Evolutionary conservation across 139 green algal species (phyloP).

Genomic region (Asterochloris sp.): DNA sequence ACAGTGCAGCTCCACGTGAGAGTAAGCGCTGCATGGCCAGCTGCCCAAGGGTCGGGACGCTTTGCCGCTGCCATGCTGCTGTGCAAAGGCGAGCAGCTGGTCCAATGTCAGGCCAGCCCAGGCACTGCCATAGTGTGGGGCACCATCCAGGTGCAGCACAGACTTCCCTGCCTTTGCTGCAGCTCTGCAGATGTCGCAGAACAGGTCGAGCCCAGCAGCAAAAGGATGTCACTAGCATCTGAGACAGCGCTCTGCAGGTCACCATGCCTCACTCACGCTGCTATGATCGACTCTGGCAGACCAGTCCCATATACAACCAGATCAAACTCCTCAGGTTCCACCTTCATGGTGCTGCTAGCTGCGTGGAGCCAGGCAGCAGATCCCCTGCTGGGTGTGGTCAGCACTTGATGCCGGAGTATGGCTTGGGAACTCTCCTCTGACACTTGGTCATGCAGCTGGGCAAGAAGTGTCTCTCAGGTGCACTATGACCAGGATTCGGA

Average conservation of each 20-base stretch:
- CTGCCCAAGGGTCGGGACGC: neutral
- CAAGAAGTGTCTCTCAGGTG: no score
- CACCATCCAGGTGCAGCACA: slow-evolving; percentile 80
- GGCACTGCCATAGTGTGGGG: slow-evolving; percentile 65
- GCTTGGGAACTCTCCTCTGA: no score
- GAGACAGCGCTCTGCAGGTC: neutral
- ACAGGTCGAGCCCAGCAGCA: neutral
- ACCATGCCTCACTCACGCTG: slow-evolving; percentile 32
- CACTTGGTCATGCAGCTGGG: no score
- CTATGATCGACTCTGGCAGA: slow-evolving; percentile 48
- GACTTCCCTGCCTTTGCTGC: slow-evolving; percentile 58
- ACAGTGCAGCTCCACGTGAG: neutral
- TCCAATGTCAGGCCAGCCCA: slow-evolving; percentile 56
- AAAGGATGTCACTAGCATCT: neutral
- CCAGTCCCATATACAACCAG: slow-evolving; percentile 50
- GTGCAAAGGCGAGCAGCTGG: neutral
- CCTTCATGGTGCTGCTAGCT: slow-evolving; percentile 10
- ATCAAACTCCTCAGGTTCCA: slow-evolving; percentile 48
- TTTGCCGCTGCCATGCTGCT: neutral
- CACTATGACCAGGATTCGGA: no score
- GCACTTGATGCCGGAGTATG: no score
- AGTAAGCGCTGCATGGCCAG: neutral
- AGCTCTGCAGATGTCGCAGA: slow-evolving; percentile 31
- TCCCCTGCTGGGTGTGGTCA: no score
- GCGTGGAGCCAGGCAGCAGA: no score